These are phyloP conservation scores for Musa schizocarpa DNA, from an alignment of 176 grass and related monocot species.

Conservation along the genomic window DNA sequence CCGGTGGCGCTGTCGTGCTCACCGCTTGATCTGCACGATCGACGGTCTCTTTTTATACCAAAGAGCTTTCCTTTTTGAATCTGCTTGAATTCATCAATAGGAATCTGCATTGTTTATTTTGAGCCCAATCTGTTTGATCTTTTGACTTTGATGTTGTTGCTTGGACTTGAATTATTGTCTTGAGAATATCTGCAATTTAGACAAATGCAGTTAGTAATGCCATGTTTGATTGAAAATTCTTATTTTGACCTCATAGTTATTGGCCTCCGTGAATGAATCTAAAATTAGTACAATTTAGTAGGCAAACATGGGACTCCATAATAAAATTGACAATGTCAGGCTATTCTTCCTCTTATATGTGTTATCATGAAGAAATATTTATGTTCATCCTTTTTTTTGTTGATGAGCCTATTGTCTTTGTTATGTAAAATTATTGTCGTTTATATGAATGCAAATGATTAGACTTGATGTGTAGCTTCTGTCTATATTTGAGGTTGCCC, in stretches of 20 bases:
- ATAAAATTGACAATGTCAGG: no score
- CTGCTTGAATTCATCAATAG: background rate
- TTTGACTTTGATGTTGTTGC: background rate
- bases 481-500: no score
- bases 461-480: no score
- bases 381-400: no score
- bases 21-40: background rate
- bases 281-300: no score
- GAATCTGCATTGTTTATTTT: background rate
- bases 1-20: conserved; percentile 5
- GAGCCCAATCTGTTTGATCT: background rate
- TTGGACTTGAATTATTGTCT: background rate
- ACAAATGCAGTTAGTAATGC: background rate
- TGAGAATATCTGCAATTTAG: background rate
- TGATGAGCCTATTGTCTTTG: no score
- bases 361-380: no score
- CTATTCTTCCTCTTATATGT: no score
- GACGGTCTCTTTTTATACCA: no score
- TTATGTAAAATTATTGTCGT: no score
- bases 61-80: background rate
- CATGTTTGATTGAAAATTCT: background rate
- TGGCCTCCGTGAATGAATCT: background rate
- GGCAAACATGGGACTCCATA: no score
- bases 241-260: background rate
- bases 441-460: no score